Evolutionary conservation across 2,329 filamentous ascomycete genomes (phyloP), one percentile per base, ranked within the genome.

Genomic region (Pyrenochaeta sp.): DNA sequence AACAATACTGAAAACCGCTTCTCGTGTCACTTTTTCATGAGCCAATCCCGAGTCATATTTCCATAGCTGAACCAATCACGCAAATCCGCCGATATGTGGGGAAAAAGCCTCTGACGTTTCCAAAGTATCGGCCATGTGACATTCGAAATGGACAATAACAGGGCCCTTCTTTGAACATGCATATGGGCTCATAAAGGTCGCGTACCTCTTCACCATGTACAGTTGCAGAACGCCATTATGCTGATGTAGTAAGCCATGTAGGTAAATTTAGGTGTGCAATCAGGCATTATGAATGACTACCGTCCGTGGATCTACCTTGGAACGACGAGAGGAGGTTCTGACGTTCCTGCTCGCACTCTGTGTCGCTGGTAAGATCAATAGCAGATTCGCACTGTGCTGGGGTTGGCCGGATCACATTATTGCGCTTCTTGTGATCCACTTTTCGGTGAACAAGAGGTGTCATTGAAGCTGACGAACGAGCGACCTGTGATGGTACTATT

Each of bases 331-430:
- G 35, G 6, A 66, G 43, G 17, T 45, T 41, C 21, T 60, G 55
- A 3, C 56, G 52, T 45, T 60, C 55, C 18, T 60, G 50, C 21
- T 64, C 54, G 15, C 39, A 18, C 14, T 55, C 54, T 0, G 42
- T 45, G 17, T 68, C 65, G 11, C 49, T 46, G 1, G 60, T 68
- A 2, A 65, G 54, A 29, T 68, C 58, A n/a, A 68, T 60, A 1
- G 23, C 20, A 9, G 31, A 53, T n/a, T 54, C 36, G 6, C 23
- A 39, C 20, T 55, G 48, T 11, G 17, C 27, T 29, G 27, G 11
- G 0, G 20, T 43, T 1, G 45, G 32, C 7, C 21, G 55, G 37
- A 47, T 31, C 10, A 42, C 37, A 23, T 39, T 45, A 18, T 35
- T 45, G n/a, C 37, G 37, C 18, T 39, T 45, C 15, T 15, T 46